A percentile compares a stretch with the other conserved stretches of the same genome.
These are phyloP conservation scores for Microbotryomycetes sp. DNA, from an alignment of 1,284 basidiomycete genomes.

Conservation along the genomic window DNA sequence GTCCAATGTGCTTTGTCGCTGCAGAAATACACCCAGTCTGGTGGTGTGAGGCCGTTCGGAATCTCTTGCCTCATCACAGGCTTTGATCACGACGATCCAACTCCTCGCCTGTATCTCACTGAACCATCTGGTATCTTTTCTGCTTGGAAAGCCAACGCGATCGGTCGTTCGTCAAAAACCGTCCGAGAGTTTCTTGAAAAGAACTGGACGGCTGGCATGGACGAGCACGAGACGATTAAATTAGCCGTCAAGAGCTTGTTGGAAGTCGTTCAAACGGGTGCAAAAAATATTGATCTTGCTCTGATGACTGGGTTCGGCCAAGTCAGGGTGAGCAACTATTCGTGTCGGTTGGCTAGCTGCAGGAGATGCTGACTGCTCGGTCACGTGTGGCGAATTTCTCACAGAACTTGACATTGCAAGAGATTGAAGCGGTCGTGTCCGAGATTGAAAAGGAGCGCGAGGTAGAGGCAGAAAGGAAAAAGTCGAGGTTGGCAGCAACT, in stretches of 20 bases:
- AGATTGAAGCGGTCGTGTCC: conserved; percentile 82
- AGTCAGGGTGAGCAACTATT: conserved; percentile 59
- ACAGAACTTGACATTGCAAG: conserved; percentile 71
- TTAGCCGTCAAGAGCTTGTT: conserved; percentile 90
- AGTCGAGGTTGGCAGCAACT: conserved; percentile 64
- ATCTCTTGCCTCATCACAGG: conserved; percentile 95
- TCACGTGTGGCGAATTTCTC: conserved; percentile 5
- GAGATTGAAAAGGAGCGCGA: conserved; percentile 95
- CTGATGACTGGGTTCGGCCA: conserved; percentile 91
- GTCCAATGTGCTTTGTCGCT: not conserved
- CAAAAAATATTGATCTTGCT: conserved; percentile 97
- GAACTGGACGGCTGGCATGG: conserved; percentile 88
- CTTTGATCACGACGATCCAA: conserved; percentile 86
- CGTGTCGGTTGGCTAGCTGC: not conserved
- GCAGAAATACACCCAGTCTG: conserved; percentile 86
- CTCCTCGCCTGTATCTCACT: conserved; percentile 88
- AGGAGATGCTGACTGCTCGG: not conserved
- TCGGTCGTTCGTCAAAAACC: conserved; percentile 95
- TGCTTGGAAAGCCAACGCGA: conserved; percentile 99
- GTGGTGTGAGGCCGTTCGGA: conserved; percentile 96
- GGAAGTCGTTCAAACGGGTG: conserved; percentile 98
- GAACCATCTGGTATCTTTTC: conserved; percentile 97
- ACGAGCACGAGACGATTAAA: conserved; percentile 84
- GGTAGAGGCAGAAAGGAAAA: conserved; percentile 84
- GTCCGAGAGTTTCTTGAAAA: conserved; percentile 98